A percentile compares a stretch with the other conserved stretches of the same genome.
Evolutionary conservation across 1,284 basidiomycete genomes (phyloP).

Genomic region (Cutaneotrichosporon curvatum): DNA sequence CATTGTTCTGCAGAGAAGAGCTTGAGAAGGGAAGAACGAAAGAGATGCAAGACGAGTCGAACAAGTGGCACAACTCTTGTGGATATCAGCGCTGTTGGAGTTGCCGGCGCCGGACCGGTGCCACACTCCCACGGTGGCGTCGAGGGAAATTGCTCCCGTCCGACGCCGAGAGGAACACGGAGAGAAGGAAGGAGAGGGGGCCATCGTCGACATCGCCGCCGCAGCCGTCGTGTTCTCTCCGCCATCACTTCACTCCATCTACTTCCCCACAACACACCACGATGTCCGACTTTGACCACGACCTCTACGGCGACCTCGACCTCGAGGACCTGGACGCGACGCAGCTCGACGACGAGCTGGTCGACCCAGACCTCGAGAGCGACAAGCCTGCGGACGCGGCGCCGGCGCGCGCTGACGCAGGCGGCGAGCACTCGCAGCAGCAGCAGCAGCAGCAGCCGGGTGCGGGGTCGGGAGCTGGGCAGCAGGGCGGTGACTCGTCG

Average conservation of each 20-base stretch:
- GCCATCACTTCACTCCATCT: background rate
- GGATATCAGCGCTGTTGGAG: no score
- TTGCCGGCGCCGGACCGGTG: no score
- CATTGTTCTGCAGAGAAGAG: background rate
- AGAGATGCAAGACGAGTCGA: no score
- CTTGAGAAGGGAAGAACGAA: background rate
- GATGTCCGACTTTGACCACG: conserved; percentile 40
- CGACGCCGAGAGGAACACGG: no score
- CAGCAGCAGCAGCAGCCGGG: no score
- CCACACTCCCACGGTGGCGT: background rate
- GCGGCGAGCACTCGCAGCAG: no score
- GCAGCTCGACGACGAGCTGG: conserved; percentile 33
- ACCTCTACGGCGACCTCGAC: conserved; percentile 36
- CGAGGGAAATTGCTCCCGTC: background rate
- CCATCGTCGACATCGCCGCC: no score
- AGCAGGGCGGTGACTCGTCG: no score
- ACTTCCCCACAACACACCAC: background rate
- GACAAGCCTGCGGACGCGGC: background rate
- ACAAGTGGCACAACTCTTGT: no score
- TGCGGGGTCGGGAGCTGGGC: no score
- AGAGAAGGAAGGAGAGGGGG: no score
- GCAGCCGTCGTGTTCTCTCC: no score
- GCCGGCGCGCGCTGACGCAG: background rate
- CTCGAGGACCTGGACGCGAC: conserved; percentile 39
- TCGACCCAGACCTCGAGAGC: conserved; percentile 23